phyloP scores from a whole-genome alignment of 2,329 filamentous ascomycete species.

The Colletotrichum eleusines region DNA sequence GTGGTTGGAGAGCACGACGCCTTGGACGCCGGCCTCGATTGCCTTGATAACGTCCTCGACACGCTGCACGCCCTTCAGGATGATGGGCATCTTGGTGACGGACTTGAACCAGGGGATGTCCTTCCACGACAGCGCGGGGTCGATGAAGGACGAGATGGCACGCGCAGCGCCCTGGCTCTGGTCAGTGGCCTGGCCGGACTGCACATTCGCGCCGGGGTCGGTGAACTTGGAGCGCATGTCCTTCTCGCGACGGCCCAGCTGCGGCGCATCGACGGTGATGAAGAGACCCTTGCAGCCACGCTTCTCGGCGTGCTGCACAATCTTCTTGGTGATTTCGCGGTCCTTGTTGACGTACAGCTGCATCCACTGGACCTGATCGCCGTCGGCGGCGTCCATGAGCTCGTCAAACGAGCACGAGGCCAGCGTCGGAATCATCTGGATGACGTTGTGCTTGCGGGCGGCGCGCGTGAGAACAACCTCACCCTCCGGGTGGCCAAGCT shows the following conservation, averaged over 20 bases:
- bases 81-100: conserved; percentile 94
- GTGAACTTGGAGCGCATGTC: conserved; percentile 96
- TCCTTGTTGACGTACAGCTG: conserved; percentile 99
- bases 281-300: conserved; percentile 96
- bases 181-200: conserved; percentile 81
- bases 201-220: conserved; percentile 86
- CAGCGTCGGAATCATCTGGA: conserved; percentile 98
- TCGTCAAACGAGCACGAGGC: conserved; percentile 98
- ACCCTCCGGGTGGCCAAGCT: conserved; percentile 92
- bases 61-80: conserved; percentile 95
- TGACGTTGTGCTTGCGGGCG: conserved; percentile 85
- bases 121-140: conserved; percentile 92
- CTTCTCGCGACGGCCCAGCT: conserved; percentile 94
- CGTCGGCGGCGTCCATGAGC: conserved; percentile 86
- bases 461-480: conserved; percentile 92
- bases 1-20: conserved; percentile 95
- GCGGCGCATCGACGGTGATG: conserved; percentile 97
- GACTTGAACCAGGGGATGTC: conserved; percentile 93
- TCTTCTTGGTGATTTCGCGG: conserved; percentile 87
- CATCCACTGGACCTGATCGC: conserved; percentile 92
- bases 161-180: conserved; percentile 92
- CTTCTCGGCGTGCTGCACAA: conserved; percentile 90
- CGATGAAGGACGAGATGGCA: conserved; percentile 96
- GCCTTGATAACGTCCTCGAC: conserved; percentile 94
- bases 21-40: conserved; percentile 84